Conservation (phyloP, 495 filamentous ascomycete genomes). For the Penicillium coffeae region DNA sequence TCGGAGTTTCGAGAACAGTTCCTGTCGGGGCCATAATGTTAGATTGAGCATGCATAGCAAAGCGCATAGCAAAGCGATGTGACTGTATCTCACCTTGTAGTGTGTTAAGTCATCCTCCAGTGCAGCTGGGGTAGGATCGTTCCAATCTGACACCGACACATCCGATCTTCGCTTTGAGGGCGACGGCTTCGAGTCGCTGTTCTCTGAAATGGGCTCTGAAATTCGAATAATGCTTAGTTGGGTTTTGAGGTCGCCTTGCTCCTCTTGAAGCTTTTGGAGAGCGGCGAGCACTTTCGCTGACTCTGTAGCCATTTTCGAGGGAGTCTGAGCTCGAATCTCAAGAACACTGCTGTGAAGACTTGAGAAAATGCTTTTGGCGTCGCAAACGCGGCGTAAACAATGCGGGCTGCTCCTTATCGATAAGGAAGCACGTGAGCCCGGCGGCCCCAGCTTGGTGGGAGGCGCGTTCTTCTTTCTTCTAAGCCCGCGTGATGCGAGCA, state of each 20-base stretch:
- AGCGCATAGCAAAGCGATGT: not conserved
- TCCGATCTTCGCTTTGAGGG: constrained; percentile 62
- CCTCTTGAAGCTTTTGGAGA: constrained; percentile 39
- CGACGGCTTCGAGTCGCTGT: constrained; percentile 22
- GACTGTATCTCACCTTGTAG: constrained; percentile 56
- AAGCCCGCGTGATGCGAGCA: not conserved
- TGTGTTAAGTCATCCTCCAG: constrained; percentile 83
- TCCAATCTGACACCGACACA: constrained; percentile 56
- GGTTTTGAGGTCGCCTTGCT: constrained; percentile 46
- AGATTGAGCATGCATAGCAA: not conserved
- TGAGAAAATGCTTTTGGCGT: not conserved
- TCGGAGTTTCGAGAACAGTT: constrained; percentile 92
- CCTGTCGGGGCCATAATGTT: constrained; percentile 37
- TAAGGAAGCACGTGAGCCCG: not conserved
- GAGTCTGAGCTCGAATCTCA: not conserved
- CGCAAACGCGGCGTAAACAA: not conserved
- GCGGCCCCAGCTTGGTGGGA: not conserved
- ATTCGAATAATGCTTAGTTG: constrained; percentile 68
- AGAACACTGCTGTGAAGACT: not conserved
- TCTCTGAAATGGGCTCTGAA: constrained; percentile 65
- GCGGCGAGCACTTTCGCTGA: constrained; percentile 31
- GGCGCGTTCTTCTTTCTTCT: not conserved
- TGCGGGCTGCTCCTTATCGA: not conserved
- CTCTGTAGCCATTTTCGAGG: constrained; percentile 21
- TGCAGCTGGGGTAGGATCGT: constrained; percentile 67